Evolutionary conservation across 768 basidiomycete genomes (phyloP), one percentile per base, ranked within the genome.

Genomic region (Naganishia vishniacii): DNA sequence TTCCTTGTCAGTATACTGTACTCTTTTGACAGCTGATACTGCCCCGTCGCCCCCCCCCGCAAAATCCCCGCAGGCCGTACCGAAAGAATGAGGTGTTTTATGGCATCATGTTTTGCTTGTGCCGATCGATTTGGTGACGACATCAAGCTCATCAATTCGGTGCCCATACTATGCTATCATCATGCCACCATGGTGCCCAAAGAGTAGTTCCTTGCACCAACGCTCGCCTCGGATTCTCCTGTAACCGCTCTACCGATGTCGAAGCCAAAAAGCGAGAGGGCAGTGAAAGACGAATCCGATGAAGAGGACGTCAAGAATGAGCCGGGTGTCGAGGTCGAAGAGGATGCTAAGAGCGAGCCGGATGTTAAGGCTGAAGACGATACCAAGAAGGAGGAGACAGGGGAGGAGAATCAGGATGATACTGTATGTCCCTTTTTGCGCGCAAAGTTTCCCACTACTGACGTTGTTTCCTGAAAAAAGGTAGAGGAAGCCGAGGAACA

Each of bases 241-340:
- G 11, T 2, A 31, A 49, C 48, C 32, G n/a, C 31, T 12, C 34
- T 53, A 2, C 23, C 12, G 3, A 56, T 56, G 53, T 26, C 53
- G 2, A 31, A 29, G 29, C 32, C 32, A 13, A 37, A 56, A 56
- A 5, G 31, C 20, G 40, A 56, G 23, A 12, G 37, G 8, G n/a
- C 18, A 26, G 34, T 56, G 18, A 56, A 56, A 26, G 53, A 56
- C 7, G 53, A 56, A 25, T 56, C 53, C 34, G 37, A 37, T 16
- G 53, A 56, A 37, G 53, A 56, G 20, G 53, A 37, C 18, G 49
- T n/a, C 28, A 34, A 51, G 31, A 28, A 15, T 8, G 31, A 51
- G 49, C 3, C 29, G 31, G 49, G 32, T 34, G 49, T 51, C 49
- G 32, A 51, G 49, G 15, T 31, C 13, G 20, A 34, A 7, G 31